Evolutionary conservation across 192 early-diverging fungal genomes (phyloP).

Genomic region (Backusella sp.): DNA sequence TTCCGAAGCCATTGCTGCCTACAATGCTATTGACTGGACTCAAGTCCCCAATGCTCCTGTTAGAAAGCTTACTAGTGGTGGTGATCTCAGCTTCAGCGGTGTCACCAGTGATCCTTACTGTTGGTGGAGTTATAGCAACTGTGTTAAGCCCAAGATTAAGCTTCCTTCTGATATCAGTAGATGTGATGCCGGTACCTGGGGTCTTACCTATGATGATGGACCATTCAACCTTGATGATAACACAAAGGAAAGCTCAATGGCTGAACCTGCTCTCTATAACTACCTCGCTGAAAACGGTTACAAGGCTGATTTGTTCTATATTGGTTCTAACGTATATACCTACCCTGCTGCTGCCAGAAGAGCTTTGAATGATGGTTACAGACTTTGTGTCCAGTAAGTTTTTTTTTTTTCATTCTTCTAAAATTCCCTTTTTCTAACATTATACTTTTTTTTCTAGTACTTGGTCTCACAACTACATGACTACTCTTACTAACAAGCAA

Average conservation of each 20-base stretch:
- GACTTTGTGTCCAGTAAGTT: slow-evolving; percentile 39
- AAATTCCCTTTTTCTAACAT: no score
- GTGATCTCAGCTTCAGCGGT: slow-evolving; percentile 1
- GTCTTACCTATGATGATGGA: slow-evolving; percentile 47
- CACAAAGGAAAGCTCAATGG: background rate
- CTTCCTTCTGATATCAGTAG: slow-evolving; percentile 17
- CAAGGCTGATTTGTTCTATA: slow-evolving; percentile 22
- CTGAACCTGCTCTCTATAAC: slow-evolving; percentile 26
- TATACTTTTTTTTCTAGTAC: background rate
- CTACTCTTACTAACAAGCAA: slow-evolving; percentile 38
- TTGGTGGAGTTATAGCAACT: slow-evolving; percentile 25
- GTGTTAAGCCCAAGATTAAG: slow-evolving; percentile 5
- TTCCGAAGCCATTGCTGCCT: slow-evolving; percentile 15
- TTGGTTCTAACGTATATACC: slow-evolving; percentile 39
- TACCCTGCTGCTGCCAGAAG: slow-evolving; percentile 36
- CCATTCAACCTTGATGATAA: slow-evolving; percentile 19
- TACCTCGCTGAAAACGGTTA: slow-evolving; percentile 16
- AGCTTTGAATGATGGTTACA: slow-evolving; percentile 50
- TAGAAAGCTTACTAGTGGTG: slow-evolving; percentile 15
- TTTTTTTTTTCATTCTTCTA: background rate
- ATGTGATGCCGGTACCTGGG: slow-evolving; percentile 36
- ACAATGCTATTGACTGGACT: slow-evolving; percentile 13
- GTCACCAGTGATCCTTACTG: slow-evolving; percentile 17
- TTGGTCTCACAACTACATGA: slow-evolving; percentile 58
- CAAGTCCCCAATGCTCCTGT: slow-evolving; percentile 1